Conservation (phyloP, 495 filamentous ascomycete genomes). For the Viridothelium virens region DNA sequence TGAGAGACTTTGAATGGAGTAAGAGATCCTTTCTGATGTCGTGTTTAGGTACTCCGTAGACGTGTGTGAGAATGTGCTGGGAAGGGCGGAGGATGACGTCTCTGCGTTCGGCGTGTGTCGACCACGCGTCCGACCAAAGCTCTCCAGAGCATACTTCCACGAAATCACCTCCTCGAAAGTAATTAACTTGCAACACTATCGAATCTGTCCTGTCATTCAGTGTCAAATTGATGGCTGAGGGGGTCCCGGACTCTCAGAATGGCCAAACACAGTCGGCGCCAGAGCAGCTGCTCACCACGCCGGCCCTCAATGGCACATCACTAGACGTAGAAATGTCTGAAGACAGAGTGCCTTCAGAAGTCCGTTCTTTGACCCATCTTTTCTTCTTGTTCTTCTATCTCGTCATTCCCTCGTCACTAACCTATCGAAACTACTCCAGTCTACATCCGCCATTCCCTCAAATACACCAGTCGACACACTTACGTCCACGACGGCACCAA, state of each 20-base stretch:
- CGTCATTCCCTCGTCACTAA: not conserved
- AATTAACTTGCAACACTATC: no score
- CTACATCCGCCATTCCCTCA: not conserved
- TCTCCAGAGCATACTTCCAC: no score
- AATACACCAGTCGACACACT: not conserved
- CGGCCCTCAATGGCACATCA: conserved; percentile 10
- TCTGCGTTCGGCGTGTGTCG: no score
- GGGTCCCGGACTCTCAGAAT: not conserved
- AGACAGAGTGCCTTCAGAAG: not conserved
- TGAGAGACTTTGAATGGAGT: no score
- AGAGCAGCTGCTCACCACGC: not conserved
- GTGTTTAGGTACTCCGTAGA: no score
- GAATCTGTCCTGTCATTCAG: not conserved
- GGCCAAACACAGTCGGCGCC: not conserved
- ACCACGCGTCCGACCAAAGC: no score
- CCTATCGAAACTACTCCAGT: no score
- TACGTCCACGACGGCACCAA: not conserved
- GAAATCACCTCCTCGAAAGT: no score
- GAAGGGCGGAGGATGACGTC: no score
- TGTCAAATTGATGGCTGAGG: not conserved
- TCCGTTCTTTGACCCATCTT: not conserved
- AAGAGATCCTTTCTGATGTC: no score
- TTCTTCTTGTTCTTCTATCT: not conserved
- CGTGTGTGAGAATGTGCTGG: no score
- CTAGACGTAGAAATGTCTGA: conserved; percentile 22